Evolutionary conservation across 225 moss, liverwort and hornwort species (phyloP), one percentile per base, ranked within the genome.

Genomic region (Polytrichum formosum): DNA sequence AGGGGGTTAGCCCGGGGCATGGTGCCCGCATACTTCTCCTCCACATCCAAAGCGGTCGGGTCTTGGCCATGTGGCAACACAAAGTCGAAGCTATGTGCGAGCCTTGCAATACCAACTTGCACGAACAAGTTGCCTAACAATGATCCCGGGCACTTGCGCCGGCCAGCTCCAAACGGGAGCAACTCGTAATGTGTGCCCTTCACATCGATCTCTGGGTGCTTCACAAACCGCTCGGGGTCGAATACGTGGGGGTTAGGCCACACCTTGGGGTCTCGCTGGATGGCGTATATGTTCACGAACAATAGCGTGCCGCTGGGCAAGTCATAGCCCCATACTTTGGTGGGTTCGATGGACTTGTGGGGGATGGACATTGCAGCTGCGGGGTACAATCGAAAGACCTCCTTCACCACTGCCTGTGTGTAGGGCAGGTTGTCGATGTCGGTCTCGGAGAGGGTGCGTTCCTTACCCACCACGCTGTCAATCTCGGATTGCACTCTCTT

Each of bases 141-240:
- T 37, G 75, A 68, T 2, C 82, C 92, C 1, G 82, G 78, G 53
- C 92, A 90, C 29, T 77, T 70, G 4, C 92, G 80, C 18, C 88
- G 73, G 1, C 88, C 90, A 0, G 82, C 5, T 0, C 92, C 87
- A 26, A 92, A 88, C 1, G 72, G 78, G 5, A 92, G 70, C 9
- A 92, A 46, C 74, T 90, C 81, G 25, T 83, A 90, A 67, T 90
- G 85, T 13, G 80, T 80, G n/a, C 83, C 84, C 2, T 63, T 70
- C 8, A 69, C 68, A 18, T 75, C 77, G 5, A 80, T 68, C 60
- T 68, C 30, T 26, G 59, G 23, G 28, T 35, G 21, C 16, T 29
- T 27, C 46, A 77, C 28, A 31, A 84, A 84, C 4, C 84, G 65
- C 18, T 77, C 77, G 1, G 84, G 84, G 27, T 72, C 53, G 60